These are phyloP conservation scores for Aphanoascus verrucosus DNA, from an alignment of 2,329 filamentous ascomycete genomes.

Conservation along the genomic window DNA sequence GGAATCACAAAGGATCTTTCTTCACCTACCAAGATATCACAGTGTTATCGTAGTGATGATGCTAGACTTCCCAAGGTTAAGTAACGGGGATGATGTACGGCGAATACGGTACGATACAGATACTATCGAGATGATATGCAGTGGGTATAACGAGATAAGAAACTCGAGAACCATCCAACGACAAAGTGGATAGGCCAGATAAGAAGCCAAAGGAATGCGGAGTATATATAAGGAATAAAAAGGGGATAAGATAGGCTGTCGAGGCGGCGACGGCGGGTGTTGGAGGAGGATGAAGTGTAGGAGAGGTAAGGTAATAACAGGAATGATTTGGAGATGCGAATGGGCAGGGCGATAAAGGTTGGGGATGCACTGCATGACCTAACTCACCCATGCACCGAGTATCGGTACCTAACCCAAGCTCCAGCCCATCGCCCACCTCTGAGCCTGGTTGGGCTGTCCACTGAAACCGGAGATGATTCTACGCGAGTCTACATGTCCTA, in stretches of 20 bases:
- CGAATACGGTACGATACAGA: constrained; percentile 9
- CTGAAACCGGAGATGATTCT: neutral
- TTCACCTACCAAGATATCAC: constrained; percentile 2
- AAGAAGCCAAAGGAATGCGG: neutral
- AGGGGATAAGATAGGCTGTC: neutral
- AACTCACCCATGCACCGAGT: neutral
- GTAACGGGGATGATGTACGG: constrained; percentile 1
- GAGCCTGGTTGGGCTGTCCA: neutral
- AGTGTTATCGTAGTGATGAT: neutral
- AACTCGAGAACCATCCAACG: neutral
- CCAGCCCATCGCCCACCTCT: neutral
- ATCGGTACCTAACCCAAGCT: constrained; percentile 5
- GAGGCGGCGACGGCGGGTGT: neutral
- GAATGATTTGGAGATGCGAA: constrained; percentile 4
- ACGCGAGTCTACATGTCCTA: neutral
- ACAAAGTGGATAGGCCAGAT: neutral
- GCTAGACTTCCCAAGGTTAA: neutral
- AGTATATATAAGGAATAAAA: neutral
- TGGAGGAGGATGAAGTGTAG: constrained; percentile 1
- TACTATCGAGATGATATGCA: neutral
- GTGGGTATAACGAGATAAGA: neutral
- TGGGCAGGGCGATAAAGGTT: neutral
- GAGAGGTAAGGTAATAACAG: constrained; percentile 7
- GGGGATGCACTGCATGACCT: constrained; percentile 8
- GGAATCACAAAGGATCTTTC: neutral